phyloP scores from a whole-genome alignment of 441 rosid genomes.

The Sinapis alba region DNA sequence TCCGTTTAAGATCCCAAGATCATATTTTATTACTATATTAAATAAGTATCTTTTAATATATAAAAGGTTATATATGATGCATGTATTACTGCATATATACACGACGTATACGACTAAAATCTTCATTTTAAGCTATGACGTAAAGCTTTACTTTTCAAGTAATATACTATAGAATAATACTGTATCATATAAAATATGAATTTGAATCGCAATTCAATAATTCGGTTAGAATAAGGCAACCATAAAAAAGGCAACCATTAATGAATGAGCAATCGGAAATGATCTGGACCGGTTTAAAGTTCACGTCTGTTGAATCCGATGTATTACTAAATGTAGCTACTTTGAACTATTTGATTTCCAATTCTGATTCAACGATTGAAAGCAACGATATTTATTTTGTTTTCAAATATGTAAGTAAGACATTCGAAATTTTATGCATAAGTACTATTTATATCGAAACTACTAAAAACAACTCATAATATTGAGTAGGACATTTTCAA shows the following conservation, averaged over 20 bases:
- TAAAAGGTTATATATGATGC: conserved; percentile 4
- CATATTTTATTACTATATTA: conserved; percentile 6
- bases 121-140: conserved; percentile 20
- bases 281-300: not conserved
- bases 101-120: conserved; percentile 26
- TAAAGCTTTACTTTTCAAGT: conserved; percentile 4
- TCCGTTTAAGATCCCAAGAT: conserved; percentile 36
- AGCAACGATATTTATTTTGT: not conserved
- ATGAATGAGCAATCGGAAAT: not conserved
- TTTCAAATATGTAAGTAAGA: not conserved
- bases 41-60: conserved; percentile 4
- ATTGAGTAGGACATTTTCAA: not conserved
- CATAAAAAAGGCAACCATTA: not conserved
- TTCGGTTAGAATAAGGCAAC: conserved; percentile 6
- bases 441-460: not conserved
- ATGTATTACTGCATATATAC: conserved; percentile 8
- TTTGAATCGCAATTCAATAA: not conserved
- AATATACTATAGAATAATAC: not conserved
- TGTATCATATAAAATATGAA: not conserved
- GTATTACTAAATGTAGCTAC: not conserved
- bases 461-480: not conserved
- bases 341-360: not conserved
- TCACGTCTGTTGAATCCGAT: conserved; percentile 3
- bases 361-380: not conserved
- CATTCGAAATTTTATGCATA: not conserved